A percentile compares a stretch with the other conserved stretches of the same genome.
phyloP scores from a whole-genome alignment of 2,329 filamentous ascomycete species.

The Diaporthe sp. region DNA sequence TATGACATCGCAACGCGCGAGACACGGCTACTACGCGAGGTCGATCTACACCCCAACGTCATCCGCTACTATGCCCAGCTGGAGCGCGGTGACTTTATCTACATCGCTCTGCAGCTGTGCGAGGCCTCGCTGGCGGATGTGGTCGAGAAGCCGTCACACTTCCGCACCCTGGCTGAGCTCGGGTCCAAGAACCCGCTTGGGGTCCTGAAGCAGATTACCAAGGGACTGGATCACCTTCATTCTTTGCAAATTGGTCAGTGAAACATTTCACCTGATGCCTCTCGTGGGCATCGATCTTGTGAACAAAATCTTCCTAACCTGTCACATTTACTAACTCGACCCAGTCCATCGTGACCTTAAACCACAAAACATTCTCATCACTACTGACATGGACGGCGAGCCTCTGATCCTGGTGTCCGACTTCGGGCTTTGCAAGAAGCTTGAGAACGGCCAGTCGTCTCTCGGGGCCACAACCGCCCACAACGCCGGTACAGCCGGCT shows the following conservation, averaged over 20 bases:
- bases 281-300: too few species aligned
- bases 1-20: constrained; percentile 97
- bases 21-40: constrained; percentile 89
- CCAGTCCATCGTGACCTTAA: constrained; percentile 91
- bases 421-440: constrained; percentile 97
- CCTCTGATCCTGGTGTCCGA: constrained; percentile 96
- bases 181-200: constrained; percentile 83
- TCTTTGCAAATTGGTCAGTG: constrained; percentile 80
- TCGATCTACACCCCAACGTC: constrained; percentile 95
- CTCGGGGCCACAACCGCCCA: constrained; percentile 95
- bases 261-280: too few species aligned
- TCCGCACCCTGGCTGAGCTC: constrained; percentile 77
- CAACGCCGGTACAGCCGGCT: constrained; percentile 92
- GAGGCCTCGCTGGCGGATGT: constrained; percentile 94
- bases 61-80: constrained; percentile 97
- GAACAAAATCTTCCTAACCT: not conserved
- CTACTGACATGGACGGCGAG: constrained; percentile 73
- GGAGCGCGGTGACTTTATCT: constrained; percentile 89
- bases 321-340: not conserved
- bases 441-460: constrained; percentile 94
- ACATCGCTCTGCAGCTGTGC: constrained; percentile 95
- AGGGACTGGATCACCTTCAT: constrained; percentile 90
- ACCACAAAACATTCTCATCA: constrained; percentile 95
- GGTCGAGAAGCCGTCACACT: constrained; percentile 80
- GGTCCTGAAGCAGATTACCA: constrained; percentile 89